phyloP scores from a whole-genome alignment of 139 green algal genomes.

The Zygnema circumcarinatum region DNA sequence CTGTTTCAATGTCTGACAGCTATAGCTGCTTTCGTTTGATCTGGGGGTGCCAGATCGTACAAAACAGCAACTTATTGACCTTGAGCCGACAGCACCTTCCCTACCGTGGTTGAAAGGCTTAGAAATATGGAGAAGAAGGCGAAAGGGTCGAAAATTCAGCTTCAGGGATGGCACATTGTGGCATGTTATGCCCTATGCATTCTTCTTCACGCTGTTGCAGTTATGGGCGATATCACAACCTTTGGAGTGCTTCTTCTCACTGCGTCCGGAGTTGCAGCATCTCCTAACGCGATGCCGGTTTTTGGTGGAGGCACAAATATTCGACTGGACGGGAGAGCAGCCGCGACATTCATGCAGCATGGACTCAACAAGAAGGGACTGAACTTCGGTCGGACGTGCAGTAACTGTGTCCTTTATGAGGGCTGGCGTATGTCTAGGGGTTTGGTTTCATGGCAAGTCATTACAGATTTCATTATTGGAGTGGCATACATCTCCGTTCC shows the following conservation, averaged over 20 bases:
- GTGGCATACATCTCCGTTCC: slow-evolving; percentile 30
- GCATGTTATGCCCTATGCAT: background rate
- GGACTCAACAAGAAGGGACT: background rate
- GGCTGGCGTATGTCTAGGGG: background rate
- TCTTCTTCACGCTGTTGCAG: background rate
- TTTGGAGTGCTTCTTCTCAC: background rate
- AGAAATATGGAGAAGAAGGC: no score
- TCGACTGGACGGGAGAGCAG: background rate
- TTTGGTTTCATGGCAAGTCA: slow-evolving; percentile 22
- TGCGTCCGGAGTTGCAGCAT: slow-evolving; percentile 1
- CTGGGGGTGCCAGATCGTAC: no score
- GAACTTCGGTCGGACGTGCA: background rate
- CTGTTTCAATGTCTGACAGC: no score
- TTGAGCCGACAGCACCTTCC: no score
- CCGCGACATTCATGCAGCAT: background rate
- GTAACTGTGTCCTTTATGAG: background rate
- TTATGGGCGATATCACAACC: slow-evolving; percentile 2
- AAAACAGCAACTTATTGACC: no score
- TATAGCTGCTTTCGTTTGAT: no score
- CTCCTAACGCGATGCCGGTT: background rate
- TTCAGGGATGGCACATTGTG: background rate
- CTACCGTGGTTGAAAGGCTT: no score
- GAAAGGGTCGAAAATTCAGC: background rate
- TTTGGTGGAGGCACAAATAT: slow-evolving; percentile 4
- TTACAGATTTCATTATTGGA: slow-evolving; percentile 19